Evolutionary conservation across 2,329 filamentous ascomycete genomes (phyloP).

Genomic region (Pseudofabraea citricarpa): DNA sequence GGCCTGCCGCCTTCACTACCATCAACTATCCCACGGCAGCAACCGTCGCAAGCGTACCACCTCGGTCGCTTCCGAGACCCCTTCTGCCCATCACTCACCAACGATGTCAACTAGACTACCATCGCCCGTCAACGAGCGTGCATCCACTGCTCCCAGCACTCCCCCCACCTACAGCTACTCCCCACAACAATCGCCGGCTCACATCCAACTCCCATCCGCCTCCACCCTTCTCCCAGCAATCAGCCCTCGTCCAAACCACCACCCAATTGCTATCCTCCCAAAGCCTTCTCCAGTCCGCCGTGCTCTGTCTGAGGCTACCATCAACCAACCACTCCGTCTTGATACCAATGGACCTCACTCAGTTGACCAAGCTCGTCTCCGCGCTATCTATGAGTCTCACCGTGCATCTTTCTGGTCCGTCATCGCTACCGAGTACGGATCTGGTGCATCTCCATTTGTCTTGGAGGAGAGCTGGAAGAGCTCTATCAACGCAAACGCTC

Average conservation of each 20-base stretch:
- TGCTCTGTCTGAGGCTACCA: slow-evolving; percentile 36
- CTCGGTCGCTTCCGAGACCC: slow-evolving; percentile 64
- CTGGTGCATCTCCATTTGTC: slow-evolving; percentile 53
- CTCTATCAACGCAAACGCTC: slow-evolving; percentile 28
- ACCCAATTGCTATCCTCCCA: slow-evolving; percentile 58
- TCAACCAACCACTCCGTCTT: slow-evolving; percentile 37
- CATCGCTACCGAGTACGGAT: slow-evolving; percentile 68
- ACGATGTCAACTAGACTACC: slow-evolving; percentile 41
- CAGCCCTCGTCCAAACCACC: slow-evolving; percentile 45
- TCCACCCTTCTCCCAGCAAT: slow-evolving; percentile 36
- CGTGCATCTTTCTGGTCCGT: slow-evolving; percentile 68
- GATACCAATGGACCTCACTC: slow-evolving; percentile 52
- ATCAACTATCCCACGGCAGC: slow-evolving; percentile 78
- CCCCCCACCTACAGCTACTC: slow-evolving; percentile 34
- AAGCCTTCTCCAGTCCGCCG: slow-evolving; percentile 50
- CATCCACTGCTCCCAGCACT: slow-evolving; percentile 15
- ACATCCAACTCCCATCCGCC: slow-evolving; percentile 37
- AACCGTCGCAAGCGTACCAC: slow-evolving; percentile 73
- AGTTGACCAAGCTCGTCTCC: slow-evolving; percentile 58
- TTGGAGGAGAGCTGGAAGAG: slow-evolving; percentile 65
- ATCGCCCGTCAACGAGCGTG: slow-evolving; percentile 43
- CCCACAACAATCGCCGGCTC: slow-evolving; percentile 25
- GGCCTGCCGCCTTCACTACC: slow-evolving; percentile 81
- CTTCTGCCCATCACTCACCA: slow-evolving; percentile 45
- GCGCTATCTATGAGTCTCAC: slow-evolving; percentile 65